Conservation (phyloP, 495 filamentous ascomycete species). For the Cenococcum geophilum region DNA sequence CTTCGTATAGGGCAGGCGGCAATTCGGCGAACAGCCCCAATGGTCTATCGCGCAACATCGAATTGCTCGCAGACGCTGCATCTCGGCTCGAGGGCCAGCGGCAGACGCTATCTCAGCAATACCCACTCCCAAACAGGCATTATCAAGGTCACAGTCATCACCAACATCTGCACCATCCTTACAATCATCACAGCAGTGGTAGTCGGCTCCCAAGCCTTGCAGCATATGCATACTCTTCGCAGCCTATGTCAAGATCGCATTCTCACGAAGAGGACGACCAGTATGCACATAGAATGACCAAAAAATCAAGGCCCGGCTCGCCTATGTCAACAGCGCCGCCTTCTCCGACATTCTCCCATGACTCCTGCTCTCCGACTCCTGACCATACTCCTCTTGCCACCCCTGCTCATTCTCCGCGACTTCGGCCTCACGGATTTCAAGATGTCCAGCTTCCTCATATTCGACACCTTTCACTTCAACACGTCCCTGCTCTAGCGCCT, state of each 20-base stretch:
- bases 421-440: constrained; percentile 63
- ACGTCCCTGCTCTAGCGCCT: constrained; percentile 80
- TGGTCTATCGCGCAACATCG: constrained; percentile 61
- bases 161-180: constrained; percentile 29
- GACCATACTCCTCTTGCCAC: constrained; percentile 96
- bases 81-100: constrained; percentile 68
- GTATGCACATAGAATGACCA: constrained; percentile 66
- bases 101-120: constrained; percentile 50
- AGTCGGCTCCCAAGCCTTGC: constrained; percentile 64
- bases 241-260: constrained; percentile 84
- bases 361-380: constrained; percentile 90
- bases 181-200: constrained; percentile 28
- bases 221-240: constrained; percentile 62
- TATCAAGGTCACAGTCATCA: constrained; percentile 34
- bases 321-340: constrained; percentile 93
- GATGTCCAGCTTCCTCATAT: constrained; percentile 81
- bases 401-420: constrained; percentile 87
- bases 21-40: constrained; percentile 41
- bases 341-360: constrained; percentile 96
- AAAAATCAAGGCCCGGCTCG: constrained; percentile 85
- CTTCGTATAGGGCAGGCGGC: constrained; percentile 51
- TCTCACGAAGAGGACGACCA: constrained; percentile 79
- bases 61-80: constrained; percentile 84
- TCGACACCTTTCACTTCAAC: constrained; percentile 77
- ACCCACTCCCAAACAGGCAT: constrained; percentile 54